Evolutionary conservation across 257 asterid species (phyloP).

Genomic region (Capsicum baccatum): DNA sequence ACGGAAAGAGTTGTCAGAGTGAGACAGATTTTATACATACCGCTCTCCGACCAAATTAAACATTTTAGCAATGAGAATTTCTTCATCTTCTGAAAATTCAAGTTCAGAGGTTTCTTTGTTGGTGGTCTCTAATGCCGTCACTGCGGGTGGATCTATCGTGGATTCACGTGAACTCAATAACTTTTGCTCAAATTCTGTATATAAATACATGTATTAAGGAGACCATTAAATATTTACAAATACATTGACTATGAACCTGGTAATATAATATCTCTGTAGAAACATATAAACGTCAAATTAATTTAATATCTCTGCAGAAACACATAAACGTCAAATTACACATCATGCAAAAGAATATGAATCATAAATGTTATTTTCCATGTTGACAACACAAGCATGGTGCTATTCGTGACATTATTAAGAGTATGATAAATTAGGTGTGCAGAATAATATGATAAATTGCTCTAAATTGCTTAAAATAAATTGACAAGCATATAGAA

Average conservation of each 20-base stretch:
- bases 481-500: not conserved
- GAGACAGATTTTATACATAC: not conserved
- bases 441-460: not conserved
- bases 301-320: too few relatives aligned
- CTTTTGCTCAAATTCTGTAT: not conserved
- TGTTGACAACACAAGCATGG: too few relatives aligned
- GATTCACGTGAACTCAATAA: not conserved
- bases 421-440: not conserved
- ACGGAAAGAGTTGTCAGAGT: too few relatives aligned
- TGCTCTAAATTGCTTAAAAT: not conserved
- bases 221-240: not conserved
- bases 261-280: too few relatives aligned
- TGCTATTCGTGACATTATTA: not conserved
- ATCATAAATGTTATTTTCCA: too few relatives aligned
- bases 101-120: constrained; percentile 30
- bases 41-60: constrained; percentile 39
- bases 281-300: too few relatives aligned
- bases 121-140: constrained; percentile 24
- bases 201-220: not conserved
- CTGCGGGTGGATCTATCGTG: not conserved
- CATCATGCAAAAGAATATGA: too few relatives aligned
- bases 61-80: constrained; percentile 42
- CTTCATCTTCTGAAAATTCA: constrained; percentile 42
- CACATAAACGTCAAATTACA: too few relatives aligned
- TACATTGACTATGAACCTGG: not conserved